These are phyloP conservation scores for Lodderomyces metapsilosis DNA, from an alignment of 1,139 yeast species.

Conservation along the genomic window DNA sequence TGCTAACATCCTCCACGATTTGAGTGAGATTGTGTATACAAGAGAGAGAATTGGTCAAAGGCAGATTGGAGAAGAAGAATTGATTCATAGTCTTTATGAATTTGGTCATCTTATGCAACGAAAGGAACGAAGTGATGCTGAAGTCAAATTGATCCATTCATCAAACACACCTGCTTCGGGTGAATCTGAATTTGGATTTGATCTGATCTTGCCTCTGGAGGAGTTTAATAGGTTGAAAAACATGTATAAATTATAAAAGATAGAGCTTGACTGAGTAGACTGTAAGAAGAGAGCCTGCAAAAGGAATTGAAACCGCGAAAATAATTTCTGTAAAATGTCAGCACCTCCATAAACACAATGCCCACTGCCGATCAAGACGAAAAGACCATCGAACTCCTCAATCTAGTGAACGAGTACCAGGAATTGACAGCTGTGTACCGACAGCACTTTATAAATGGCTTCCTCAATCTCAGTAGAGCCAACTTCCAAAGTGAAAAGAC, in stretches of 20 bases:
- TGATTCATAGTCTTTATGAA: slow-evolving; percentile 55
- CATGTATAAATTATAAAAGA: slow-evolving; percentile 32
- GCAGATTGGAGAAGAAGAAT: slow-evolving; percentile 62
- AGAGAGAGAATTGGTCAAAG: slow-evolving; percentile 15
- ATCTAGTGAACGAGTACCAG: slow-evolving; percentile 32
- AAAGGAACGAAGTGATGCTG: slow-evolving; percentile 34
- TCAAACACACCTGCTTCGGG: slow-evolving; percentile 15
- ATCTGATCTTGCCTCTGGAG: slow-evolving; percentile 47
- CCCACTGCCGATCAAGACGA: slow-evolving; percentile 13
- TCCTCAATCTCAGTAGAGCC: slow-evolving; percentile 39
- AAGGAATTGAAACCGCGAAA: neutral
- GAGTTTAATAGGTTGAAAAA: slow-evolving; percentile 43
- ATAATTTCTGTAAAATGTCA: neutral
- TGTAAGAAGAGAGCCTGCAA: neutral
- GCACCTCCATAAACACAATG: neutral
- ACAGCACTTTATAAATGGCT: slow-evolving; percentile 28
- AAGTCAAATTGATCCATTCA: slow-evolving; percentile 35
- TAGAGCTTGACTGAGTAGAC: no score
- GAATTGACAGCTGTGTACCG: slow-evolving; percentile 19
- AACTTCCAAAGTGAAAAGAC: slow-evolving; percentile 22
- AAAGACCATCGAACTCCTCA: slow-evolving; percentile 23
- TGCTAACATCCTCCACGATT: slow-evolving; percentile 78
- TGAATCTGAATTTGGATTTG: slow-evolving; percentile 41
- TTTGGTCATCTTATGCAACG: slow-evolving; percentile 48
- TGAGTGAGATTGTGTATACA: slow-evolving; percentile 57